These are phyloP conservation scores for Candida ovalis DNA, from an alignment of 805 yeast species.

Conservation along the genomic window DNA sequence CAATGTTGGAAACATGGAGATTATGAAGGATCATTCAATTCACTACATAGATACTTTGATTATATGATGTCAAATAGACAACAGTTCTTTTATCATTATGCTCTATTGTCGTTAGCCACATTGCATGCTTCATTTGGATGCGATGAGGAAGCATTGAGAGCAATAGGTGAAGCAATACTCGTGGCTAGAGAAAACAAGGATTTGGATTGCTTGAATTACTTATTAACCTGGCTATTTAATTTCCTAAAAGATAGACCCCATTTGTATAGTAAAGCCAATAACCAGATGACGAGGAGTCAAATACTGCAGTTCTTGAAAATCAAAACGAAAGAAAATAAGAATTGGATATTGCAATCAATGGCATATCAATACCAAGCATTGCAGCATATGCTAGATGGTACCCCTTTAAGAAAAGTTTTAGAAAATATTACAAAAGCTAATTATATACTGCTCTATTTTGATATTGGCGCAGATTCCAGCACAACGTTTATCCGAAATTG, in stretches of 20 bases:
- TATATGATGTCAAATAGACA: slow-evolving; percentile 68
- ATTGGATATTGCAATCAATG: slow-evolving; percentile 49
- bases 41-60: slow-evolving; percentile 63
- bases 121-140: slow-evolving; percentile 67
- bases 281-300: slow-evolving; percentile 52
- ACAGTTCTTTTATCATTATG: slow-evolving; percentile 69
- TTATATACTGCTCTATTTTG: slow-evolving; percentile 50
- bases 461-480: slow-evolving; percentile 28
- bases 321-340: slow-evolving; percentile 46
- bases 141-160: slow-evolving; percentile 63
- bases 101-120: slow-evolving; percentile 67
- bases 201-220: slow-evolving; percentile 62
- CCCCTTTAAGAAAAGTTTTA: slow-evolving; percentile 39
- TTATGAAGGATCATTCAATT: slow-evolving; percentile 56
- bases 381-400: slow-evolving; percentile 50
- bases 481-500: slow-evolving; percentile 43
- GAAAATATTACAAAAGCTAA: slow-evolving; percentile 58
- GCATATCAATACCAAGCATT: slow-evolving; percentile 65
- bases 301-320: slow-evolving; percentile 57
- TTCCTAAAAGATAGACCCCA: slow-evolving; percentile 68
- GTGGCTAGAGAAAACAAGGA: slow-evolving; percentile 87
- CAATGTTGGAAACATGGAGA: slow-evolving; percentile 56
- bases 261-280: slow-evolving; percentile 35
- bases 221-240: slow-evolving; percentile 70
- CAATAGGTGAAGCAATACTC: slow-evolving; percentile 82